These are phyloP conservation scores for Wickerhamomyces strasburgensis DNA, from an alignment of 805 yeast species.

Conservation along the genomic window DNA sequence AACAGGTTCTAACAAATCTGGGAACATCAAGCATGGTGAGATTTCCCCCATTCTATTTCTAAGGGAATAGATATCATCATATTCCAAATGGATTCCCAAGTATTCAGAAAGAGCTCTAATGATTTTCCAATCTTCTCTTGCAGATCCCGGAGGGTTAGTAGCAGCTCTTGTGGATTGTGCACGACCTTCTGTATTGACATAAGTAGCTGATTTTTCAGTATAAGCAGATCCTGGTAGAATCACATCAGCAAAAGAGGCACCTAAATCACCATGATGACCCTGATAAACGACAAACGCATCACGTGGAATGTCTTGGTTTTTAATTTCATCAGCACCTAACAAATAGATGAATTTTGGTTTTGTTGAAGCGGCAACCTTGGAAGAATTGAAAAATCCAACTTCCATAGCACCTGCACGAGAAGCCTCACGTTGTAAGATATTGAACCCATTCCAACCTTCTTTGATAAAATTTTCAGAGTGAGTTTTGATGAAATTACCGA, in stretches of 20 bases:
- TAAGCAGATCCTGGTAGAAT: conserved; percentile 83
- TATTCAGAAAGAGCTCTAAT: conserved; percentile 79
- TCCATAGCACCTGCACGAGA: conserved; percentile 86
- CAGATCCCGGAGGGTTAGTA: conserved; percentile 80
- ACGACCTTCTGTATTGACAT: conserved; percentile 87
- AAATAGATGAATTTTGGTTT: conserved; percentile 73
- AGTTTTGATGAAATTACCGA: conserved; percentile 56
- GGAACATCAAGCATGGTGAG: conserved; percentile 76
- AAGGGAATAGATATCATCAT: conserved; percentile 64
- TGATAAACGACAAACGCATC: conserved; percentile 87
- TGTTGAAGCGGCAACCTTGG: conserved; percentile 35
- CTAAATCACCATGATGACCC: conserved; percentile 89
- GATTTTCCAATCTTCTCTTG: conserved; percentile 90
- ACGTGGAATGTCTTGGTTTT: conserved; percentile 63
- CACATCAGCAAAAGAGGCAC: conserved; percentile 86
- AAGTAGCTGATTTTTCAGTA: conserved; percentile 82
- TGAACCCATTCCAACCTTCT: conserved; percentile 77
- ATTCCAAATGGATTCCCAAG: conserved; percentile 64
- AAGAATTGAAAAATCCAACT: conserved; percentile 58
- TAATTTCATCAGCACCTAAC: conserved; percentile 79
- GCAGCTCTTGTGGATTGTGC: conserved; percentile 84
- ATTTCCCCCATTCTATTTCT: conserved; percentile 68
- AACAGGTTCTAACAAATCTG: conserved; percentile 69
- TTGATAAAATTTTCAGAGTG: conserved; percentile 51
- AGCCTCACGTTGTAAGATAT: conserved; percentile 78